Evolutionary conservation across 345 rosid species (phyloP).

Genomic region (Arabis hirsuta): DNA sequence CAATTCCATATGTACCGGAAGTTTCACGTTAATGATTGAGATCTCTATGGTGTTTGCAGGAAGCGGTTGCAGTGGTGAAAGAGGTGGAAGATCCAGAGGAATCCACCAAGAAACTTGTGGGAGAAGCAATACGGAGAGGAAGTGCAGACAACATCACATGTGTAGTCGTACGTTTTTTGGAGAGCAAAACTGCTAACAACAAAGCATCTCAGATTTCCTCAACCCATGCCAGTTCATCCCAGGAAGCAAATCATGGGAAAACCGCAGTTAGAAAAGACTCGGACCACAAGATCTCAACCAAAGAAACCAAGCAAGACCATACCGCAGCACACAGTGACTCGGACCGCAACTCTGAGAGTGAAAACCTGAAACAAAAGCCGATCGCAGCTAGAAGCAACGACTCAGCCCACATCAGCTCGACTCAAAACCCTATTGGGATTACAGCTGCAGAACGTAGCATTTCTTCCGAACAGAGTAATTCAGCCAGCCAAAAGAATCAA

Average conservation of each 20-base stretch:
- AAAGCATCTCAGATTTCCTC: conserved; percentile 18
- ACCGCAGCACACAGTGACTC: background rate
- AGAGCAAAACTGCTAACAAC: conserved; percentile 30
- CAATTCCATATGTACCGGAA: background rate
- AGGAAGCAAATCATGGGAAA: conserved; percentile 9
- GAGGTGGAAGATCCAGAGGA: conserved; percentile 83
- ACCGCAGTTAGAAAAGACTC: background rate
- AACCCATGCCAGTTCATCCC: conserved; percentile 18
- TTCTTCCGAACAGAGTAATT: conserved; percentile 22
- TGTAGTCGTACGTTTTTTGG: conserved; percentile 78
- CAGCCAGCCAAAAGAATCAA: conserved; percentile 18
- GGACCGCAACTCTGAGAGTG: conserved; percentile 6
- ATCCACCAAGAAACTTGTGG: conserved; percentile 78
- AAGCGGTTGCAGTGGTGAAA: conserved; percentile 83
- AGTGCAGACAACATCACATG: conserved; percentile 98
- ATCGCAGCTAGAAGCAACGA: conserved; percentile 4
- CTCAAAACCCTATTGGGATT: background rate
- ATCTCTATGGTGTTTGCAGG: conserved; percentile 48
- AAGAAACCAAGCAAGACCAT: conserved; percentile 29
- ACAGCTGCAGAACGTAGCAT: background rate
- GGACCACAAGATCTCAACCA: conserved; percentile 24
- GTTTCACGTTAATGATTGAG: background rate
- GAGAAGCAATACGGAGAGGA: conserved; percentile 84
- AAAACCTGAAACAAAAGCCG: conserved; percentile 20
- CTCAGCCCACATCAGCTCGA: background rate